phyloP scores from a whole-genome alignment of 2,329 filamentous ascomycete genomes.

The Coniosporium tulheliwenetii region DNA sequence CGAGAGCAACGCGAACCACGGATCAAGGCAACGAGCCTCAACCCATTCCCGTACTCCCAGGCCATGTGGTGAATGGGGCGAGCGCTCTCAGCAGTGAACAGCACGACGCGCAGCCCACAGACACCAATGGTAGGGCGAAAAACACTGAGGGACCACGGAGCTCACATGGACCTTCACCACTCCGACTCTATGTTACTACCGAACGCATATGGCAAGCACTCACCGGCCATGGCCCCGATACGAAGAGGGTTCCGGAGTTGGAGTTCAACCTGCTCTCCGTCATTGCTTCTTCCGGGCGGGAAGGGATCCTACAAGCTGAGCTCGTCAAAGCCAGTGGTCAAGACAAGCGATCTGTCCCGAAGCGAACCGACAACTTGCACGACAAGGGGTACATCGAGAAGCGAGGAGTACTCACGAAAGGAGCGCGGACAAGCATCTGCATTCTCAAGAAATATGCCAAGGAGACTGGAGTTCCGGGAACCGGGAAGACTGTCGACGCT shows the following conservation, averaged over 20 bases:
- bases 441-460: slow-evolving; percentile 34
- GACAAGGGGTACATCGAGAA: slow-evolving; percentile 48
- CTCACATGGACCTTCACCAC: too few species aligned
- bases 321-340: slow-evolving; percentile 40
- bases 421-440: slow-evolving; percentile 39
- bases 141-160: too few species aligned
- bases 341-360: slow-evolving; percentile 49
- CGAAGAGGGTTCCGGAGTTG: slow-evolving; percentile 33
- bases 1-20: too few species aligned
- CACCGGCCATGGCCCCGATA: slow-evolving; percentile 42
- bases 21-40: too few species aligned
- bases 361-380: slow-evolving; percentile 40
- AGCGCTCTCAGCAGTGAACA: too few species aligned
- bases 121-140: too few species aligned
- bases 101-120: too few species aligned
- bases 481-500: slow-evolving; percentile 4
- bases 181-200: slow-evolving; percentile 35
- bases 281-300: slow-evolving; percentile 37
- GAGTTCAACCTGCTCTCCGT: slow-evolving; percentile 43
- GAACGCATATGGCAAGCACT: slow-evolving; percentile 44
- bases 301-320: slow-evolving; percentile 42
- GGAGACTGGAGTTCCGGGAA: slow-evolving; percentile 6
- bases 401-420: slow-evolving; percentile 28
- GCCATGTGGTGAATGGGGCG: too few species aligned
- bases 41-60: too few species aligned